Evolutionary conservation across 129 eudicot genomes (phyloP).

Genomic region (Calendula officinalis): DNA sequence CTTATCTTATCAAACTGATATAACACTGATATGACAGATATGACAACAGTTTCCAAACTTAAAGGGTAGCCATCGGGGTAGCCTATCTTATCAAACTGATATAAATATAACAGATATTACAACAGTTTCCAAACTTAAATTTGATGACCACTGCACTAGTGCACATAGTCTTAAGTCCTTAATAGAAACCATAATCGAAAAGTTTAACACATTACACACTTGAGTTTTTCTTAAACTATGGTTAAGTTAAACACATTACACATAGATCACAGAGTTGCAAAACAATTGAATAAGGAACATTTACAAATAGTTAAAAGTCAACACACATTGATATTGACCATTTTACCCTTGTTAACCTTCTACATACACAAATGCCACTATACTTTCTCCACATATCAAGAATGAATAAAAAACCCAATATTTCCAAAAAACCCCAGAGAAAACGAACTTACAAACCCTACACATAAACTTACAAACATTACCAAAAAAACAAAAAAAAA

Average conservation of each 20-base stretch:
- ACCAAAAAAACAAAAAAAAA: too few relatives aligned
- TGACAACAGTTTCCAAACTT: too few relatives aligned
- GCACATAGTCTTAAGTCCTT: too few relatives aligned
- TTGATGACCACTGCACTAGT: too few relatives aligned
- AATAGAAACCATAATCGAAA: too few relatives aligned
- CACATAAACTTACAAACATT: constrained; percentile 33
- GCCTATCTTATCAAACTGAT: too few relatives aligned
- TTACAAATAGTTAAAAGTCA: not conserved
- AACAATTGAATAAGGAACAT: not conserved
- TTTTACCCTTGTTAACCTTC: constrained; percentile 7
- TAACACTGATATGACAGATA: too few relatives aligned
- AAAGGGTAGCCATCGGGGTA: too few relatives aligned
- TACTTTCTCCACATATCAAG: constrained; percentile 26
- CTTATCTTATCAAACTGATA: too few relatives aligned
- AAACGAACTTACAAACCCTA: constrained; percentile 22
- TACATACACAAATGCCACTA: constrained; percentile 20
- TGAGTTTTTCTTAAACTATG: not conserved
- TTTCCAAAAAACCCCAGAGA: not conserved
- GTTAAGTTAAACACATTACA: not conserved
- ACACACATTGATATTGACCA: constrained; percentile 8
- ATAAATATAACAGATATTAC: too few relatives aligned
- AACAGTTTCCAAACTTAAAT: too few relatives aligned
- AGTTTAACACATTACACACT: too few relatives aligned
- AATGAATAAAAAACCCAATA: constrained; percentile 26
- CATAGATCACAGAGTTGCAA: not conserved